Evolutionary conservation across 2,329 filamentous ascomycete species (phyloP), one percentile per base, ranked within the genome.

Genomic region (Fusarium subtropicale): DNA sequence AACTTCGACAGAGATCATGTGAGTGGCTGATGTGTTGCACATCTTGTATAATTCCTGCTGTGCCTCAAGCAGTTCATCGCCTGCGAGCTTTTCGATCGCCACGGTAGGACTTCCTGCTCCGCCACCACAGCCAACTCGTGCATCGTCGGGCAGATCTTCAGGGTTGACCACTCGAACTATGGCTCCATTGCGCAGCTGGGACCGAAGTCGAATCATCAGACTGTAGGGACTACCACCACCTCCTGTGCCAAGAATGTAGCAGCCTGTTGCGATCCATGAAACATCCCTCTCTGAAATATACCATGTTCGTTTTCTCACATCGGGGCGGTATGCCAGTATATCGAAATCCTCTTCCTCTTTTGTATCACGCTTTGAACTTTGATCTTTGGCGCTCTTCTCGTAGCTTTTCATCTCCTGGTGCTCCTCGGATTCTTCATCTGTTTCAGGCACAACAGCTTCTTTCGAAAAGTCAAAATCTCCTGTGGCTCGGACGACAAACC

Each of bases 1-100:
- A 56, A 91, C 89, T 71, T 91, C 89, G 13, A 90, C 76, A 2
- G 87, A 83, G 64, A 91, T 87, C 64, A 90, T 85, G 38, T 87
- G 86, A 22, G 88, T 85, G 24, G 86, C 83, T 2, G 75, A 74
- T 18, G 77, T 74, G 38, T 81, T 78, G 48, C 84, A 79, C 30
- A 85, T 83, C 48, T 85, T 83, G 76, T 85, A 87, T 13, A 90
- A 79, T 71, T 86, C 86, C 2, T 72, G 69, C 61, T 86, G 84
- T 4, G 84, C 80, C 50, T 87, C 76, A 41, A 84, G 78, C 71
- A 86, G 82, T 74, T 90, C 87, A 69, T 88, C 83, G 15, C 85
- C 86, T 2, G 83, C 81, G 1, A 89, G 81, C 70, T 88, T 87
- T 77, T 91, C 88, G 59, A 88, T 86, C 1, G 82, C 82, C 0